Evolutionary conservation across 2,329 filamentous ascomycete genomes (phyloP), one percentile per base, ranked within the genome.

Genomic region (Cytospora chrysosperma): DNA sequence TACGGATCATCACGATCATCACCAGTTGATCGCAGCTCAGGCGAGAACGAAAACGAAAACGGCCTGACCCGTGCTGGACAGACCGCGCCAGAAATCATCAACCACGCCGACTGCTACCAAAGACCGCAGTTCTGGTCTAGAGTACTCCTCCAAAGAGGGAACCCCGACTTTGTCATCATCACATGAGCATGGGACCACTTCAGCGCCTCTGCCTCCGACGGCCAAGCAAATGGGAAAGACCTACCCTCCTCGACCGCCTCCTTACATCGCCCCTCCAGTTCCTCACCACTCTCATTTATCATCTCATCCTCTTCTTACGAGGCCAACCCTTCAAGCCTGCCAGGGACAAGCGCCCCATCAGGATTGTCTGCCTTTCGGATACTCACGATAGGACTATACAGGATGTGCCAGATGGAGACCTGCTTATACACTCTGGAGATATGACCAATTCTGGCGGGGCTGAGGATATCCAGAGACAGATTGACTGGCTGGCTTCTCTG

Each of bases 391-490:
- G 83, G 50, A 81, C 81, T 12, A 78, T 85, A 9, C 69, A 75
- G 21, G 69, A 80, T n/a, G 81, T 96, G 0, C 92, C 93, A 0
- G 76, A 83, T 12, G 93, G 93, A 62, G 93, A 97, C 74, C 81
- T 97, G 26, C 84, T 98, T 56, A 90, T 98, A 69, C 94, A 97
- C 73, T 91, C 92, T 2, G 94, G 94, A 43, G 94, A 98, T 76
- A 81, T 97, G 70, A 89, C 88, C 60, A 88, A 92, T 69, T 79
- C 80, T 26, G 94, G 94, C 47, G 89, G 86, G 10, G 82, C 86
- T 0, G 79, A 80, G 15, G 89, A 92, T 66, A 88, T 98, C 62
- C 92, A 97, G 77, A 79, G 78, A n/a, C 89, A 95, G 70, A 81
- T 97, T 51, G 85, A 96, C 78, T 97, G 92, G 92, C 81, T 97